Evolutionary conservation across 2,329 filamentous ascomycete species (phyloP), one percentile per base, ranked within the genome.

Genomic region (Paraphoma sp.): DNA sequence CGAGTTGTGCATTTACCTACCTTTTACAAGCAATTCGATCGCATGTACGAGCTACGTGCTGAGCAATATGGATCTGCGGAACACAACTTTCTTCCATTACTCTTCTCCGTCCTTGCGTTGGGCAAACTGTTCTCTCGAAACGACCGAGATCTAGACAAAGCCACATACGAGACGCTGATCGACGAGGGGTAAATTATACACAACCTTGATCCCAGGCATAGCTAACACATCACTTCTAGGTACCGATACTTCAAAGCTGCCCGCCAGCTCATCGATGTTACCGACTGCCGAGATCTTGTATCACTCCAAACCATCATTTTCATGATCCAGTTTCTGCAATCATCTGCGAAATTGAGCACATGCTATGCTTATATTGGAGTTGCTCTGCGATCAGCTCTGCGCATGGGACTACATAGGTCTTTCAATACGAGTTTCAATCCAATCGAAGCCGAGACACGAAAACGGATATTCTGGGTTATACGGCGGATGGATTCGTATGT

Each of bases 1-100:
- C 86, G 91, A 38, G 88, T 94, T 53, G 85, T 96, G 5, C 93
- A 97, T 70, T 82, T 90, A 48, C 93, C 93, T 0, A 87, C 87
- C 0, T 97, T 97, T 72, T 92, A 90, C 77, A 84, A 86, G 56
- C 87, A 86, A 67, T 84, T 97, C 60, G 88, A 97, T 63, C 84
- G 84, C 52, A 83, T 97, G 40, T 97, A 96, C 75, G 86, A 89
- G 62, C 87, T 82, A 18, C 82, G 89, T 1, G 61, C 73, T 11
- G 81, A 82, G 17, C 72, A 78, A 42, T 82, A 80, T 60, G 76
- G 72, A 14, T 77, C 79, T 54, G 71, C 78, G 11, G 81, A 83
- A 43, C 76, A 81, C 48, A 77, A 67, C 28, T 83, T 83, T 53
- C 65, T 83, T 36, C 81, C 81, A 12, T 65, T 83, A 16, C 68